These are phyloP conservation scores for Delphinella strobiligena DNA, from an alignment of 2,329 filamentous ascomycete species.

Conservation along the genomic window DNA sequence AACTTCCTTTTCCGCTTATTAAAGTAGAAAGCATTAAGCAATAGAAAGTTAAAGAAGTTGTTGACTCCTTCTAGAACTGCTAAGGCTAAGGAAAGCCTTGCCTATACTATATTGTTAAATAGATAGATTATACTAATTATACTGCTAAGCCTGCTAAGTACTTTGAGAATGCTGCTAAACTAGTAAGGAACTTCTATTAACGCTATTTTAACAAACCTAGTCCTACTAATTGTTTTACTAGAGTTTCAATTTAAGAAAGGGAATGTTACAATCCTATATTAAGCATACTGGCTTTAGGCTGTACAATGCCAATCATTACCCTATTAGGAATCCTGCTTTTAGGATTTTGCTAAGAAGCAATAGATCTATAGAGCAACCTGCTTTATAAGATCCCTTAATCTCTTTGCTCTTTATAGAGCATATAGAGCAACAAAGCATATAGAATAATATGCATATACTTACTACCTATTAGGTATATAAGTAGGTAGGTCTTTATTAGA, in stretches of 20 bases:
- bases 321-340: too few species aligned
- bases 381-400: too few species aligned
- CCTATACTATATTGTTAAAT: constrained; percentile 3
- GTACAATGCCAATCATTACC: too few species aligned
- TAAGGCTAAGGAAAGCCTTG: not conserved
- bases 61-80: constrained; percentile 1
- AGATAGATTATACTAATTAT: not conserved
- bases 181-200: constrained; percentile 1
- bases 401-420: too few species aligned
- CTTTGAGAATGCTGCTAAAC: not conserved
- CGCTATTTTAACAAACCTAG: constrained; percentile 2
- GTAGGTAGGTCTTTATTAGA: too few species aligned
- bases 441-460: too few species aligned
- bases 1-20: not conserved
- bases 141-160: constrained; percentile 1
- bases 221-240: constrained; percentile 1
- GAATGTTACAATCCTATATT: too few species aligned
- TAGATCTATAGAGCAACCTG: too few species aligned
- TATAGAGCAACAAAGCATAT: too few species aligned
- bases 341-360: too few species aligned
- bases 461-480: too few species aligned
- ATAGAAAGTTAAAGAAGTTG: constrained; percentile 1
- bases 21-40: constrained; percentile 1
- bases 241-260: constrained; percentile 3
- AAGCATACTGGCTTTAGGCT: too few species aligned